Conservation (phyloP, 2,329 filamentous ascomycete species). For the Botryotinia narcissicola region DNA sequence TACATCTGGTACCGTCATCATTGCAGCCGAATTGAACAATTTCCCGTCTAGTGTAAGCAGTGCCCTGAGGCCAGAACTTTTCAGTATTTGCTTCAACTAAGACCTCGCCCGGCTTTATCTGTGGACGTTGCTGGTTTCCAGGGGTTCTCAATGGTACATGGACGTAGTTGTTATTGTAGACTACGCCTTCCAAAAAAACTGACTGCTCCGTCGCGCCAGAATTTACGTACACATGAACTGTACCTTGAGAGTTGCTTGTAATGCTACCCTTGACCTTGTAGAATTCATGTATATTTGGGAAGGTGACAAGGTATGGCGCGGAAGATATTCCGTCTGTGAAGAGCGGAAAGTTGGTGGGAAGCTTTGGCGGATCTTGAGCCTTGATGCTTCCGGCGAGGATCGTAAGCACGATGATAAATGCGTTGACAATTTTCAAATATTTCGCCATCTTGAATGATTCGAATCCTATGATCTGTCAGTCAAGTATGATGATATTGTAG, state of each 20-base stretch:
- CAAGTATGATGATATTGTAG: not conserved
- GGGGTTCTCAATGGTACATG: not conserved
- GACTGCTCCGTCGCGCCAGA: not conserved
- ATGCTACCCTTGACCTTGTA: not conserved
- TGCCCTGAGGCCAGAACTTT: not conserved
- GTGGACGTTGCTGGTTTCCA: not conserved
- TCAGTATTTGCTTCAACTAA: not conserved
- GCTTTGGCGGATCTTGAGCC: not conserved
- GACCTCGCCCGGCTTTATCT: not conserved
- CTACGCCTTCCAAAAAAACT: not conserved
- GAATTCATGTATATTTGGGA: not conserved
- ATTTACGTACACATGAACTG: not conserved
- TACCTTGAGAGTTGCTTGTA: not conserved
- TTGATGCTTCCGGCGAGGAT: too few relatives aligned
- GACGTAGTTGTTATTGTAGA: not conserved
- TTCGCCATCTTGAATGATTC: not conserved
- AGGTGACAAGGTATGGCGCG: not conserved
- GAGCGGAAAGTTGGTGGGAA: not conserved
- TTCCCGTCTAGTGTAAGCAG: not conserved
- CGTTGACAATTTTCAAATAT: not conserved
- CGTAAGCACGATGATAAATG: accelerated
- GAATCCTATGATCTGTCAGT: not conserved
- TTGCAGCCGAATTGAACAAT: not conserved
- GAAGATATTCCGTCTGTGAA: not conserved
- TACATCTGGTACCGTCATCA: not conserved